A percentile compares a stretch with the other conserved stretches of the same genome.
Evolutionary conservation across 768 basidiomycete genomes (phyloP).

Genomic region (Mycena venus): DNA sequence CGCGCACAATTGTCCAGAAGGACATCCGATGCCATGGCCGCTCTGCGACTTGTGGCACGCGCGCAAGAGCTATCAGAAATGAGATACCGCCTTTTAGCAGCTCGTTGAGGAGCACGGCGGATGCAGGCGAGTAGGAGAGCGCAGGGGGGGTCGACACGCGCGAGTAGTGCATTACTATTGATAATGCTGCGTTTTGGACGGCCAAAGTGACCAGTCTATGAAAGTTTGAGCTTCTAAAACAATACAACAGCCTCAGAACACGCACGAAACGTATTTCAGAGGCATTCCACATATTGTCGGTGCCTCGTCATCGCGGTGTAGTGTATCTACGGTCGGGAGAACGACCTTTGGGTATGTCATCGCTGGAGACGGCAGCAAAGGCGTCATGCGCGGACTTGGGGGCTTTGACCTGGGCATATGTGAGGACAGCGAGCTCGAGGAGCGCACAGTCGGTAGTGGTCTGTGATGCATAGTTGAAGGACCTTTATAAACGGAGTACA

Average conservation of each 20-base stretch:
- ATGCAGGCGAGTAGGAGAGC: conserved; percentile 91
- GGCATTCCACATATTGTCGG: conserved; percentile 80
- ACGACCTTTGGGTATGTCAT: conserved; percentile 58
- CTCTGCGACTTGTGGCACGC: conserved; percentile 58
- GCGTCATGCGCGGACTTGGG: conserved; percentile 59
- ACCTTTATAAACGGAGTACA: conserved; percentile 9
- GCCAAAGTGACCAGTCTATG: conserved; percentile 79
- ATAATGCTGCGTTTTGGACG: conserved; percentile 94
- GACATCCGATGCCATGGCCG: conserved; percentile 57
- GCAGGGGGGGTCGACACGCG: conserved; percentile 85
- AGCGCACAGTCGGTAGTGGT: conserved; percentile 66
- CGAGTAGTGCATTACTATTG: conserved; percentile 99
- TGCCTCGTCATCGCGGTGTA: conserved; percentile 44
- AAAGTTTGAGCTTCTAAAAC: conserved; percentile 20
- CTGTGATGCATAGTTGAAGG: conserved; percentile 72
- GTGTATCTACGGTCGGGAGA: conserved; percentile 47
- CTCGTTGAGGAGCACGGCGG: conserved; percentile 95
- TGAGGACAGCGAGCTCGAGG: conserved; percentile 57
- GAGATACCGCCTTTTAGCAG: conserved; percentile 95
- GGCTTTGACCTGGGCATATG: conserved; percentile 32
- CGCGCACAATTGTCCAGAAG: conserved; percentile 50
- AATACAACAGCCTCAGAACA: conserved; percentile 35
- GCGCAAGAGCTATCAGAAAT: conserved; percentile 83
- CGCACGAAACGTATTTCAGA: conserved; percentile 87
- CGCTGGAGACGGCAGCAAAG: conserved; percentile 64